phyloP scores from a whole-genome alignment of 805 yeast species.

The Huiozyma sinensis region DNA sequence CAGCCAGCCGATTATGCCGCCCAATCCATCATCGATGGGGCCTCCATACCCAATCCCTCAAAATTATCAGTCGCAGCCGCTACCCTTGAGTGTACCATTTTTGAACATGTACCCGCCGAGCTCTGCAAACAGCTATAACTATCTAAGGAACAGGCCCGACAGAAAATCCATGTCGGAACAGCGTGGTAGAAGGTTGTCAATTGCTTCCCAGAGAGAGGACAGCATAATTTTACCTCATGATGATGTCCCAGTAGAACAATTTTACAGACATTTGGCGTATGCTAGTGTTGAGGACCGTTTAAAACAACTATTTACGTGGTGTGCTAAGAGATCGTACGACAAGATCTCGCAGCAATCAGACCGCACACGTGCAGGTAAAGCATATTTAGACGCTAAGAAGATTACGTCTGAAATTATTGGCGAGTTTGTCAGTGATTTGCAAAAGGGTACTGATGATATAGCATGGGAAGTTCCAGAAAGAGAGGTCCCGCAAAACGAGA shows the following conservation, averaged over 20 bases:
- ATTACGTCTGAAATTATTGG: constrained; percentile 19
- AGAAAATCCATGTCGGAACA: constrained; percentile 18
- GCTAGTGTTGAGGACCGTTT: constrained; percentile 22
- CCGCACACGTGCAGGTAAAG: not conserved
- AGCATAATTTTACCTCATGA: constrained; percentile 24
- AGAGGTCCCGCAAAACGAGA: constrained; percentile 12
- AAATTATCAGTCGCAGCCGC: constrained; percentile 8
- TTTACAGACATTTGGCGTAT: constrained; percentile 24
- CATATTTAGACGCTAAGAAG: constrained; percentile 13
- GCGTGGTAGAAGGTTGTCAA: constrained; percentile 25
- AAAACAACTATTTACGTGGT: constrained; percentile 26
- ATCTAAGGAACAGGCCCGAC: constrained; percentile 9
- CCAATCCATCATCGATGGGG: constrained; percentile 22
- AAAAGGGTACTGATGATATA: constrained; percentile 16
- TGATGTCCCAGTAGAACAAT: constrained; percentile 24
- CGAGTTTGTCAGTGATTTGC: constrained; percentile 24
- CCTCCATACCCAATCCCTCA: constrained; percentile 18
- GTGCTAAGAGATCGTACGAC: constrained; percentile 6
- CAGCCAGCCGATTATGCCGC: constrained; percentile 2
- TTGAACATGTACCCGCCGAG: constrained; percentile 8
- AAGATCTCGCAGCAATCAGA: not conserved
- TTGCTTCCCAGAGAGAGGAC: constrained; percentile 17
- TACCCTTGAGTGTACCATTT: constrained; percentile 8
- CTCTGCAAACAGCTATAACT: not conserved
- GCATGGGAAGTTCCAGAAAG: constrained; percentile 23